A percentile compares a stretch with the other conserved stretches of the same genome.
Conservation (phyloP, 177 flowering plant species). For the Vitis hybrid region DNA sequence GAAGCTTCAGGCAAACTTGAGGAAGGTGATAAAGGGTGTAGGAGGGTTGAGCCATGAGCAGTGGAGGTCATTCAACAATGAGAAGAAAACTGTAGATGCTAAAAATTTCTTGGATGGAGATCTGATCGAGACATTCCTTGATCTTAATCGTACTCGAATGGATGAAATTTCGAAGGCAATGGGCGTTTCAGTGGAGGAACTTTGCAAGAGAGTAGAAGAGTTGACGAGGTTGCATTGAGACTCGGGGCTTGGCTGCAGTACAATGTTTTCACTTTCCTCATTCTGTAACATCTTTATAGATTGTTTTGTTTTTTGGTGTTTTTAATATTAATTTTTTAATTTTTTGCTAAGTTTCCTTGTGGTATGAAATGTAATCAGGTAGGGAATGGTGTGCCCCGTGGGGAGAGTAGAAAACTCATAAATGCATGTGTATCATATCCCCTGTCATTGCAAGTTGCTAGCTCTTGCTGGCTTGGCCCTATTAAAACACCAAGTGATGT, state of each 20-base stretch:
- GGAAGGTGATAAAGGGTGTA: constrained; percentile 92
- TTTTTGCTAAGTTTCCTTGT: too few relatives aligned
- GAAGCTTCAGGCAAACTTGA: constrained; percentile 75
- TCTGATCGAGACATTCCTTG: constrained; percentile 91
- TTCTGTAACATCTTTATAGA: not conserved
- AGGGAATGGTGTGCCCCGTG: too few relatives aligned
- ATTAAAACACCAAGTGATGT: too few relatives aligned
- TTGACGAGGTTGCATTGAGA: constrained; percentile 77
- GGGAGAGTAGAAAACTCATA: too few relatives aligned
- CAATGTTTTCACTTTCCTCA: not conserved
- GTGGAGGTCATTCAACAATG: constrained; percentile 93
- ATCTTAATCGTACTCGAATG: constrained; percentile 79
- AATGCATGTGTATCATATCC: too few relatives aligned
- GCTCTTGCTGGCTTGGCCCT: too few relatives aligned
- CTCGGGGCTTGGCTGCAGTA: not conserved
- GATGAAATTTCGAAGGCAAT: constrained; percentile 79
- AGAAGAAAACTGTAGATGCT: constrained; percentile 85
- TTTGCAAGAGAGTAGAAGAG: constrained; percentile 93
- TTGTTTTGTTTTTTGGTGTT: too few relatives aligned
- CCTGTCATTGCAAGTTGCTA: too few relatives aligned
- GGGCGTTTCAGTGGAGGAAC: constrained; percentile 83
- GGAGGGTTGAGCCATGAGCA: constrained; percentile 98
- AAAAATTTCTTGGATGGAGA: constrained; percentile 92
- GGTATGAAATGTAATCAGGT: too few relatives aligned
- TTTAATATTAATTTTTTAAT: too few relatives aligned